Conservation (phyloP, 495 filamentous ascomycete species). For the Podospora tetraspora region DNA sequence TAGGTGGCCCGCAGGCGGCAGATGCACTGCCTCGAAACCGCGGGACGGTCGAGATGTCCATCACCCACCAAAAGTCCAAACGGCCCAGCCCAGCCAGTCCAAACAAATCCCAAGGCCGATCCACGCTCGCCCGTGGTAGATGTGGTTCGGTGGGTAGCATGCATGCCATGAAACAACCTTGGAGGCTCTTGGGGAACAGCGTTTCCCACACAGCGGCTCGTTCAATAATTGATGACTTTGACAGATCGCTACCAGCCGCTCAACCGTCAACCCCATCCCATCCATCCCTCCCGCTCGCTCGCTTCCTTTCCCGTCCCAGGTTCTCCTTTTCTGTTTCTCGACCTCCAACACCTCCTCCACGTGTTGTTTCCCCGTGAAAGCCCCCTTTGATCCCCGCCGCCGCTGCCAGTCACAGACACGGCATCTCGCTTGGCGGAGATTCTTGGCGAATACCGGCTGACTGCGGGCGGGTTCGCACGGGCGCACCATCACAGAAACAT, state of each 20-base stretch:
- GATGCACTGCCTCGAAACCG: not conserved
- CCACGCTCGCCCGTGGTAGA: not conserved
- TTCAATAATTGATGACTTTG: not conserved
- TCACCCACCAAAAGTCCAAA: not conserved
- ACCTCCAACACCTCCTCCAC: not conserved
- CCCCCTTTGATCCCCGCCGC: not conserved
- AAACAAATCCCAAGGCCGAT: not conserved
- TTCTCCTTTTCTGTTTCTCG: not conserved
- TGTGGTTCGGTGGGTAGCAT: not conserved
- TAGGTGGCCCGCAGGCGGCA: not conserved
- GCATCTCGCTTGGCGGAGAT: not conserved
- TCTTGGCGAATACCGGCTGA: conserved; percentile 4
- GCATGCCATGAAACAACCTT: not conserved
- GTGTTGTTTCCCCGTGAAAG: not conserved
- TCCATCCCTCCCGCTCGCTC: not conserved
- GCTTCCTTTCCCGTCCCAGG: not conserved
- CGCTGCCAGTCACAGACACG: not conserved
- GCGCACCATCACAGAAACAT: not conserved
- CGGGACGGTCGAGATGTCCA: not conserved
- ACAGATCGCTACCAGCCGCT: not conserved
- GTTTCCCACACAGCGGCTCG: not conserved
- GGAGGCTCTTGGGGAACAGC: not conserved
- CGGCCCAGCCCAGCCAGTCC: too few relatives aligned
- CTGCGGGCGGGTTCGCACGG: not conserved
- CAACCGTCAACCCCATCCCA: too few relatives aligned